Evolutionary conservation across 805 yeast species (phyloP), one percentile per base, ranked within the genome.

Genomic region (Wickerhamiella allomyrinae): DNA sequence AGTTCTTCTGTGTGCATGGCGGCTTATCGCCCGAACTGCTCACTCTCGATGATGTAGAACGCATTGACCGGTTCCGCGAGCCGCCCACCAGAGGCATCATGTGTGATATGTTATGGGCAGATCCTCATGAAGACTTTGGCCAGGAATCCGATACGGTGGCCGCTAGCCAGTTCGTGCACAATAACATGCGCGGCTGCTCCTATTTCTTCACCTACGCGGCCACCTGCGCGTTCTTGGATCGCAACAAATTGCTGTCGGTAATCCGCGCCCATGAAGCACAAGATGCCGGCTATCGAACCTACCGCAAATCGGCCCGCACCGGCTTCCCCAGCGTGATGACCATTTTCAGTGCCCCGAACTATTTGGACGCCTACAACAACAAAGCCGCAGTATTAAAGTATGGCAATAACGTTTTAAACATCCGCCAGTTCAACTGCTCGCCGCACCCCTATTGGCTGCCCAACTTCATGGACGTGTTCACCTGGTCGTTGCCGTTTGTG

Each of bases 371-470:
- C 7, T 89, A 87, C 61, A 83, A 85, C 56, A 89, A 89, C 65
- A 87, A 87, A 64, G 97, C 95, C 1, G 97, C 97, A 0, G 85
- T 89, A 14, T 68, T 89, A 51, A 86, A 85, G 62, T 89, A 87
- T 61, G 95, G 84, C 53, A 74, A 82, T 57, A 79, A 86, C 51
- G 91, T 86, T 19, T 80, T 89, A 91, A 91, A 89, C 61, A 89
- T 89, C 44, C 74, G 96, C 44, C 97, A 89, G 62, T 89, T 91
- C 68, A 86, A 87, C 61, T 65, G 79, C 54, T 77, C 86, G 22
- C 94, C 95, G 5, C 97, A 89, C 62, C 98, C 98, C 1, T 89
- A 91, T 63, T 86, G 94, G 85, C 68, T 91, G 51, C 97, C 97
- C 7, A 86, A 86, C 59, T 84, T 87, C 54, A 85, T 87, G 94